Percentiles rank a stretch among this genome's conserved stretches.
These are phyloP conservation scores for Trichoderma gamsii DNA, from an alignment of 495 filamentous ascomycete genomes.

Conservation along the genomic window DNA sequence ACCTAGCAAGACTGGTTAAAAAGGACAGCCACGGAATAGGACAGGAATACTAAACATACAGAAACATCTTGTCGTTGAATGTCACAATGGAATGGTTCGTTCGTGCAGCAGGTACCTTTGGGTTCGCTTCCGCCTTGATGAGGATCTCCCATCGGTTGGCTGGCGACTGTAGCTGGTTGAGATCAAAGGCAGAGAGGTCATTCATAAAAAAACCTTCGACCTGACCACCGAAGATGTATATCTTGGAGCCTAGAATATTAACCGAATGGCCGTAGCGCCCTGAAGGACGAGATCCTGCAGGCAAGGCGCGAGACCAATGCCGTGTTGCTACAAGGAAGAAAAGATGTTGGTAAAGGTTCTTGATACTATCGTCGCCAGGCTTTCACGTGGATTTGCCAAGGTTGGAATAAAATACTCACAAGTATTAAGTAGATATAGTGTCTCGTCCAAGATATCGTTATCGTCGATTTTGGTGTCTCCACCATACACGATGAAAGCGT, in stretches of 20 bases:
- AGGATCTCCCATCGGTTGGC: constrained; percentile 91
- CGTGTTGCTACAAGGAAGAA: constrained; percentile 64
- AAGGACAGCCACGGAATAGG: background rate
- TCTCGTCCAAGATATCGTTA: constrained; percentile 84
- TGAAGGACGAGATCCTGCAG: constrained; percentile 71
- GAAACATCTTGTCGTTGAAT: constrained; percentile 87
- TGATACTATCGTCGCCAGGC: background rate
- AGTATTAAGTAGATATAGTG: constrained; percentile 93
- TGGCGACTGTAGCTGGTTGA: constrained; percentile 84
- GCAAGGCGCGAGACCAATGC: constrained; percentile 93
- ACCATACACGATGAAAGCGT: constrained; percentile 98
- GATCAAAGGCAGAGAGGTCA: constrained; percentile 91
- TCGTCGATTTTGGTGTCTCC: constrained; percentile 98
- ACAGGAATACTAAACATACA: constrained; percentile 46
- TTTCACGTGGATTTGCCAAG: background rate
- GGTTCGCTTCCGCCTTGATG: constrained; percentile 8
- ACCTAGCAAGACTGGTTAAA: constrained; percentile 48
- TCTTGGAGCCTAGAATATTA: constrained; percentile 91
- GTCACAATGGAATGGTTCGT: constrained; percentile 93
- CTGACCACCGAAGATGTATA: constrained; percentile 96
- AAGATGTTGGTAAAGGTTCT: background rate
- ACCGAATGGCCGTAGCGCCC: constrained; percentile 95
- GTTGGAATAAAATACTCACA: constrained; percentile 45
- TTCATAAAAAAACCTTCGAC: constrained; percentile 98
- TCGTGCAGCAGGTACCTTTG: constrained; percentile 65